Base-by-base conservation (phyloP, 2,329 filamentous ascomycete genomes). In the Claviceps sp. region DNA sequence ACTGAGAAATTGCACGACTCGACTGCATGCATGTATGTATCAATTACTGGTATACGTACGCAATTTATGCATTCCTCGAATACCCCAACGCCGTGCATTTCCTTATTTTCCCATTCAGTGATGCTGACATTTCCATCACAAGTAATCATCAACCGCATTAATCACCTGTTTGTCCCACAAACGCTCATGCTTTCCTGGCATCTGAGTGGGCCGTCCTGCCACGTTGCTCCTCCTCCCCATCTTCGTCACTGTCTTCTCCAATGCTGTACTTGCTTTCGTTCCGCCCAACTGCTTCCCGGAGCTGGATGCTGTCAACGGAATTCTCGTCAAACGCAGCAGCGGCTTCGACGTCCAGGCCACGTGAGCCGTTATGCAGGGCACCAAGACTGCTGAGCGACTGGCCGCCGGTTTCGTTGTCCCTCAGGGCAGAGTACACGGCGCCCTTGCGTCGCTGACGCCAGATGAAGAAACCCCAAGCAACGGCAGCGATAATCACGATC, bases 401-500 rank as follows among this genome's bases (percentile, higher is more conserved):
- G 43, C 62, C 66, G 20, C 61, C 58, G 13, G 65, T 63, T 5
- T 69, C 67, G 37, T 70, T 65, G 46, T 67, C 40, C 63, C 69
- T 49, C 40, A 82, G 64, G 14, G 74, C 76, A 42, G 72, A 70
- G 63, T 85, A 85, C 2, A 75, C 73, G 5, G 69, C 64, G 37
- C 73, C 72, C 58, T 72, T 75, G 57, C 78, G 74, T 48, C 82
- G 77, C 53, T 80, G 75, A 54, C 74, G 74, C 79, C 80, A 85
- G 61, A 86, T 68, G 57, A 77, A 83, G 63, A 82, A 86, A n/a
- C 84, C 87, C 84, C 88, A 95, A 13, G 79, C 71, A 5, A 70
- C 72, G 1, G 86, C 87, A 1, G 82, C 83, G 54, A 93, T 79
- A 50, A 84, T 73, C 18, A 95, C 87, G 48, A 96, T 80, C 16